A percentile compares a stretch with the other conserved stretches of the same genome.
Conservation (phyloP, 495 filamentous ascomycete genomes). For the Usnea hakonensis region DNA sequence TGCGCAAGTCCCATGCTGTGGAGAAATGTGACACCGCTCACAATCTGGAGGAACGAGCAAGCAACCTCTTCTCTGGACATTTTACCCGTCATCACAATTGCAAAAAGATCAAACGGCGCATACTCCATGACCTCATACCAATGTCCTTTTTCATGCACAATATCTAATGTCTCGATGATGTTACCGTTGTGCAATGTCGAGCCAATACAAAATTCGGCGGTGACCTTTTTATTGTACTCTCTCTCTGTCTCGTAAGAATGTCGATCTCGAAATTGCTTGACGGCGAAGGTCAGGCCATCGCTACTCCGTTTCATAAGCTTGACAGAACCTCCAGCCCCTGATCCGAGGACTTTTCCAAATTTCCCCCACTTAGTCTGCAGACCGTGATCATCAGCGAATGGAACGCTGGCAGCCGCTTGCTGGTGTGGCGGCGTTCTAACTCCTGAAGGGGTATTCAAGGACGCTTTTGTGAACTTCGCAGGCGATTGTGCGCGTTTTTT, state of each 20-base stretch:
- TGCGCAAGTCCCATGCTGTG: constrained; percentile 95
- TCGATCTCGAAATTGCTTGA: constrained; percentile 91
- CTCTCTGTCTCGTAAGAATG: constrained; percentile 90
- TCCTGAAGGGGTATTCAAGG: constrained; percentile 26
- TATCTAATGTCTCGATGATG: constrained; percentile 96
- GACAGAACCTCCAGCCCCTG: constrained; percentile 91
- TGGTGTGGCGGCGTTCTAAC: constrained; percentile 51
- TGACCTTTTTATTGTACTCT: constrained; percentile 97
- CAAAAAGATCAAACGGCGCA: constrained; percentile 94
- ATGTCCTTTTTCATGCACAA: constrained; percentile 85
- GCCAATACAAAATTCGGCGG: constrained; percentile 98
- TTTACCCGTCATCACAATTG: constrained; percentile 98
- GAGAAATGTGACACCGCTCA: constrained; percentile 93
- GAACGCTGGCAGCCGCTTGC: constrained; percentile 56
- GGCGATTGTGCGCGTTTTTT: constrained; percentile 64
- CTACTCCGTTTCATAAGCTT: constrained; percentile 86
- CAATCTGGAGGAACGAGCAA: constrained; percentile 88
- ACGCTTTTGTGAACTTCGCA: constrained; percentile 40
- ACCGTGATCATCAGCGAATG: constrained; percentile 92
- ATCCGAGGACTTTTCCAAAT: constrained; percentile 85
- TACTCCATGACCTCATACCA: constrained; percentile 99
- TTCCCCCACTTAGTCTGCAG: constrained; percentile 89
- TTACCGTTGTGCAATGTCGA: constrained; percentile 97
- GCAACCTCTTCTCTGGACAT: constrained; percentile 88
- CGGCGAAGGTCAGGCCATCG: constrained; percentile 88